phyloP scores from a whole-genome alignment of 2,329 filamentous ascomycete species.

The Fusarium sp. region DNA sequence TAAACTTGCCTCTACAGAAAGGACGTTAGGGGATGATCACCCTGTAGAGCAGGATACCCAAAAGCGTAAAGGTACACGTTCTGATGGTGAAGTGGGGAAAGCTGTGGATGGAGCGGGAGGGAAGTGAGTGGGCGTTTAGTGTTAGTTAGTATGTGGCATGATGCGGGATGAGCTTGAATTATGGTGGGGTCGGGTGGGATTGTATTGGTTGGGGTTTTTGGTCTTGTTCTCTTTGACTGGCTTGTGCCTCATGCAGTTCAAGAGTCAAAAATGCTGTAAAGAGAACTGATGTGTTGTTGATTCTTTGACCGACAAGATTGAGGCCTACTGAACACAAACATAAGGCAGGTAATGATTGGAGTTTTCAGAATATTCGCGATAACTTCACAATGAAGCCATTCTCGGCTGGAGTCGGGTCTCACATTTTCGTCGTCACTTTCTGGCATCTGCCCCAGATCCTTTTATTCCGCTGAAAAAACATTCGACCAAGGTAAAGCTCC shows the following conservation, averaged over 20 bases:
- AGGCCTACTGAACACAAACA: background rate
- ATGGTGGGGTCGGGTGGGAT: conserved; percentile 34
- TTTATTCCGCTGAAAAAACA: conserved; percentile 24
- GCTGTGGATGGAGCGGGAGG: conserved; percentile 13
- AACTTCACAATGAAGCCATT: conserved; percentile 19
- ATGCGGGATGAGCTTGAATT: conserved; percentile 35
- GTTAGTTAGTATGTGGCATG: conserved; percentile 22
- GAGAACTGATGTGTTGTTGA: conserved; percentile 10
- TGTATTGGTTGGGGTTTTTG: conserved; percentile 19
- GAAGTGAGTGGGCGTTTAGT: conserved; percentile 7
- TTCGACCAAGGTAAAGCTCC: conserved; percentile 32
- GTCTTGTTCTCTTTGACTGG: background rate
- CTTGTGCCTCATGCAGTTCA: conserved; percentile 1
- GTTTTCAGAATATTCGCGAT: background rate
- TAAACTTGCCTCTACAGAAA: conserved; percentile 16
- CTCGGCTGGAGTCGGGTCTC: conserved; percentile 36
- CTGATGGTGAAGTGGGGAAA: conserved; percentile 11
- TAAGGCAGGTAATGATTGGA: background rate
- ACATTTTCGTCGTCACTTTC: background rate
- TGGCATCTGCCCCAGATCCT: conserved; percentile 19
- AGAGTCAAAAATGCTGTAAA: background rate
- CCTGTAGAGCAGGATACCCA: conserved; percentile 4
- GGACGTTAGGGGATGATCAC: background rate
- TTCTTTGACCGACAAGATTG: background rate
- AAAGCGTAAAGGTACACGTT: conserved; percentile 9